Conservation (phyloP, 768 basidiomycete genomes). For the Kwoniella sp. region DNA sequence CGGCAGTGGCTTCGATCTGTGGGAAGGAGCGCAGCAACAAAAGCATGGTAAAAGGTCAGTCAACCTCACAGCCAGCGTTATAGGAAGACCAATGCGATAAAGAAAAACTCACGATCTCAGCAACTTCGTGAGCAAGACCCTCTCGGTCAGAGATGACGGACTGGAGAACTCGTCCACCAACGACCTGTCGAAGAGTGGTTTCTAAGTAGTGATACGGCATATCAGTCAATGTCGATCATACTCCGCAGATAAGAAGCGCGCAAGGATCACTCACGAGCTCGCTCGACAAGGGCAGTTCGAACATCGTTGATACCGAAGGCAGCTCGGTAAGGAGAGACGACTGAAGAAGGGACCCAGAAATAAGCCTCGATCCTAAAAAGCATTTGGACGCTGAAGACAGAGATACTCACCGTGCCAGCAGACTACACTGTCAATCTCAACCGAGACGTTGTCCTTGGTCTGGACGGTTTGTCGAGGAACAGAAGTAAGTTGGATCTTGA, state of each 20-base stretch:
- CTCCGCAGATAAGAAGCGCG: neutral
- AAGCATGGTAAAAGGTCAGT: too few relatives aligned
- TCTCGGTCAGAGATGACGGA: constrained; percentile 95
- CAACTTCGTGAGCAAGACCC: constrained; percentile 58
- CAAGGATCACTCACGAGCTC: constrained; percentile 47
- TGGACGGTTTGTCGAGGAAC: constrained; percentile 65
- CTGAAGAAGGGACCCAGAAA: constrained; percentile 6
- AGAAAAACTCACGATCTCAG: constrained; percentile 49
- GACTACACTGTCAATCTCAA: constrained; percentile 73
- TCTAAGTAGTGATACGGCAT: constrained; percentile 66
- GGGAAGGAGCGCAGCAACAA: too few relatives aligned
- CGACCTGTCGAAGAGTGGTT: constrained; percentile 95
- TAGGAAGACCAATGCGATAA: neutral
- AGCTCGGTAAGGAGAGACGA: constrained; percentile 74
- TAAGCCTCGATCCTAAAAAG: constrained; percentile 25
- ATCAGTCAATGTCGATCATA: constrained; percentile 58
- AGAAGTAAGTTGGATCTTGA: constrained; percentile 87
- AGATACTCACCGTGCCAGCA: constrained; percentile 53
- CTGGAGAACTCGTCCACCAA: constrained; percentile 87
- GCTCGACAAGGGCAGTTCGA: constrained; percentile 59
- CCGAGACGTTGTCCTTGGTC: constrained; percentile 94
- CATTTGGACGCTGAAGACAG: neutral
- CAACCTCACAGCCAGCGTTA: too few relatives aligned
- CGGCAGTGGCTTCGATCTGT: constrained; percentile 54
- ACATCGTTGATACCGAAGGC: constrained; percentile 92